Base-by-base conservation (phyloP, 768 basidiomycete genomes). In the Boletus coccyginus region DNA sequence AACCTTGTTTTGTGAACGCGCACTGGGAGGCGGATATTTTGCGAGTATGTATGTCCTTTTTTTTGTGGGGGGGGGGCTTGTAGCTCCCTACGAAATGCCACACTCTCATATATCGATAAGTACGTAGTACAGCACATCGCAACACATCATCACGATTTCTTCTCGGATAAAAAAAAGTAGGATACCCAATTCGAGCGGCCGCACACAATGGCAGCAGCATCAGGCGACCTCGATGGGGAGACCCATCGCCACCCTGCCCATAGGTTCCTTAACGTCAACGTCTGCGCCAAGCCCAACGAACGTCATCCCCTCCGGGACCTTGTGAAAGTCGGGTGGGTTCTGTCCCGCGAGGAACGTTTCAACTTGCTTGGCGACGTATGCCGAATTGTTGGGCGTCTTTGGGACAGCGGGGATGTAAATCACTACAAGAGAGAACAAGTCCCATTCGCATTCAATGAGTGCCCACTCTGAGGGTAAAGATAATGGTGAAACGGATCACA, bases 351-450 rank as follows among this genome's bases (percentile, higher is more conserved):
- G 70, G 72, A 90, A 92, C 13, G 77, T 70, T 39, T 82, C 80
- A 33, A 76, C 81, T 70, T 92, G 91, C 62, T 77, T 75, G 56
- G 75, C 71, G 45, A 92, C 65, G 62, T 92, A 92, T 14, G 70
- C 75, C 39, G 74, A 74, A 66, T 90, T 89, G 60, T 75, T 73
- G 2, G 81, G 79, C 3, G 87, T 90, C 53, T 80, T 73, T 0
- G 88, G 88, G 11, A 86, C 82, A 7, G 89, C 83, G 1, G 86
- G 84, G 49, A 91, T 91, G 59, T 92, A 92, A 82, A 91, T 87
- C 45, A 90, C 88, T 81, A 61, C 35, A 47, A 46, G 8, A 3
- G 16, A 10, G 14, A 10, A 13, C 19, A 10, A n/a, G 12, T 13
- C 17, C 46, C 27, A 17, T 17, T 65, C 40, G 11, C 27, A 14